These are phyloP conservation scores for Citrullus amarus DNA, from an alignment of 306 rosid genomes.

Conservation along the genomic window DNA sequence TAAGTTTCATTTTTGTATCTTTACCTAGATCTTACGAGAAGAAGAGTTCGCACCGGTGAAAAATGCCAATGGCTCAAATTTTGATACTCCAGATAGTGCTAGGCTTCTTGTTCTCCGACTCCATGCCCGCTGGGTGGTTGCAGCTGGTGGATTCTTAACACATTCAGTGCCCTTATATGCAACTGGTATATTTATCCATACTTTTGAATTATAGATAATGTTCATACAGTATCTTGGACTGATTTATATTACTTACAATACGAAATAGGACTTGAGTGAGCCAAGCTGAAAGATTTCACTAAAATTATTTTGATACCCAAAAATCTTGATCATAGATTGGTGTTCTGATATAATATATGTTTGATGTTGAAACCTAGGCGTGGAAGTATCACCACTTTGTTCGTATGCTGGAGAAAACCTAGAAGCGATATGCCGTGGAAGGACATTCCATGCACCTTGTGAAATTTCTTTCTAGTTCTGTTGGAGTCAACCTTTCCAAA, in stretches of 20 bases:
- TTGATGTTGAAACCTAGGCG: slow-evolving; percentile 38
- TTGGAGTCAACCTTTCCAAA: neutral
- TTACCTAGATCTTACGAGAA: slow-evolving; percentile 60
- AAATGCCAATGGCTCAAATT: slow-evolving; percentile 82
- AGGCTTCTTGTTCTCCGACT: slow-evolving; percentile 90
- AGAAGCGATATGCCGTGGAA: slow-evolving; percentile 88
- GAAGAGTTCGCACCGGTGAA: slow-evolving; percentile 98
- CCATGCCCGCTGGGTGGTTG: slow-evolving; percentile 94
- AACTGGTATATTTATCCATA: slow-evolving; percentile 42
- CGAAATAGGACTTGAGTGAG: neutral
- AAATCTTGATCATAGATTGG: neutral
- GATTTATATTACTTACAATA: neutral
- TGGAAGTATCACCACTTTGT: slow-evolving; percentile 91
- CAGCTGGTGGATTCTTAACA: slow-evolving; percentile 97
- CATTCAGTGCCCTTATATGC: slow-evolving; percentile 94
- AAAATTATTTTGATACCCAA: neutral
- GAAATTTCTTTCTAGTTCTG: slow-evolving; percentile 76
- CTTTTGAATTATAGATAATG: neutral
- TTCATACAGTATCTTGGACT: neutral
- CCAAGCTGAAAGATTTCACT: neutral
- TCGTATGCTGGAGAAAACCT: slow-evolving; percentile 94
- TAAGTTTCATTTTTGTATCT: slow-evolving; percentile 14
- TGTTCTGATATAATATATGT: slow-evolving; percentile 10
- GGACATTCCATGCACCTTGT: slow-evolving; percentile 97
- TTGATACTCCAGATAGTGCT: slow-evolving; percentile 95